Evolutionary conservation across 805 yeast species (phyloP), one percentile per base, ranked within the genome.

Genomic region (Candida manassasensis): DNA sequence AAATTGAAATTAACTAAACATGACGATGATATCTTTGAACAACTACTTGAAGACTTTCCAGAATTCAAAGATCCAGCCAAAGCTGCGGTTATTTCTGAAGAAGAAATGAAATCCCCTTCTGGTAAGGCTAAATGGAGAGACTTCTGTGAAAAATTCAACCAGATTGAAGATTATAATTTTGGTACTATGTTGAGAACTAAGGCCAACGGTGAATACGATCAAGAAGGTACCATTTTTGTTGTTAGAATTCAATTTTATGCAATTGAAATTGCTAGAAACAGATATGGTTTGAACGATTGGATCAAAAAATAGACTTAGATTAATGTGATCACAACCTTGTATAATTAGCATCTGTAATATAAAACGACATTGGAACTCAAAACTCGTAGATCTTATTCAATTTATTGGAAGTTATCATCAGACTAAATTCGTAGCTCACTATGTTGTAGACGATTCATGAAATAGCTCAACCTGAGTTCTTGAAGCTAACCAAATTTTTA

Each of bases 181-280:
- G 99, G 99, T 44, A 89, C 97, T 12, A 69, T 93, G 48, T 68
- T 93, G 51, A 81, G 99, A 70, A 64, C 76, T n/a, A 79, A 76
- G 45, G 59, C 84, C 24, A 58, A 63, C 31, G 81, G 70, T 19
- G 96, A 86, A 59, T 93, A 93, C 61, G 75, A 77, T 32, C 86
- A 90, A 64, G 76, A 79, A 30, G 79, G 82, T 39, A 85, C 97
- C 30, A 84, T 88, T 35, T 90, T 93, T 50, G 96, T 71, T 8
- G 93, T 90, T 40, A 81, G 97, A 67, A 77, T 90, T 55, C 97
- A 93, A 66, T 93, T 93, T 58, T 84, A 89, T 52, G 96, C 96
- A 37, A 75, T 88, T 54, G 98, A 93, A 69, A 83, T 93, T 44
- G 87, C 86, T 41, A 83, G 98, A 74, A 93, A 93, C 69, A 84